These are phyloP conservation scores for Niebla homalea DNA, from an alignment of 495 filamentous ascomycete genomes.

Conservation along the genomic window DNA sequence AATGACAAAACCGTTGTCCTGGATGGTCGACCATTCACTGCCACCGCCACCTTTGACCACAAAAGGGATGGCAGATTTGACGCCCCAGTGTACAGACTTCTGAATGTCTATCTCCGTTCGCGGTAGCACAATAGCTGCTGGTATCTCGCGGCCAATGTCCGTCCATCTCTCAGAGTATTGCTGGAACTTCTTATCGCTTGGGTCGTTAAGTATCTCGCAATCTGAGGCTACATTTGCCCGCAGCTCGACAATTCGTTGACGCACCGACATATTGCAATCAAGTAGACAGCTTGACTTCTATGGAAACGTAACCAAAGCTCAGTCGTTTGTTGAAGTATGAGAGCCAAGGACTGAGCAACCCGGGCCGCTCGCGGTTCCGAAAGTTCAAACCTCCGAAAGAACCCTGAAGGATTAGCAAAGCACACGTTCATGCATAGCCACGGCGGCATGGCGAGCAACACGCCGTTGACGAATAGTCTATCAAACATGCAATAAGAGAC, in stretches of 20 bases:
- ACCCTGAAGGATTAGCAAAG: too few species aligned
- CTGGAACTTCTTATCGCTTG: conserved; percentile 1
- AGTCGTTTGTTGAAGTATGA: too few species aligned
- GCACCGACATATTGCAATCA: too few species aligned
- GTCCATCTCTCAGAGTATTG: conserved; percentile 15
- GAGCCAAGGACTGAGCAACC: too few species aligned
- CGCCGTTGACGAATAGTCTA: too few species aligned
- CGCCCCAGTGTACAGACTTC: conserved; percentile 15
- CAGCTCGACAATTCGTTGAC: not conserved
- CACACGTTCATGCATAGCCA: too few species aligned
- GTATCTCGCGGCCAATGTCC: conserved; percentile 13
- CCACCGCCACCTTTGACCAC: conserved; percentile 21
- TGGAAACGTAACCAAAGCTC: too few species aligned
- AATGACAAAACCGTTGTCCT: conserved; percentile 20
- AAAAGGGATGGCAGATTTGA: conserved; percentile 18
- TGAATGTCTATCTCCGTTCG: conserved; percentile 10
- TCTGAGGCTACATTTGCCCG: not conserved
- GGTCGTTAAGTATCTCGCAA: conserved; percentile 7
- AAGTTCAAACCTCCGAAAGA: too few species aligned
- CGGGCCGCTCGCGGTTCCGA: too few species aligned
- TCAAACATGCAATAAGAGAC: too few species aligned
- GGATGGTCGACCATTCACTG: conserved; percentile 23
- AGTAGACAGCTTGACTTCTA: too few species aligned
- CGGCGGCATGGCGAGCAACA: too few species aligned
- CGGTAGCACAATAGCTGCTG: conserved; percentile 16